These are phyloP conservation scores for Orbilia ellipsospora DNA, from an alignment of 2,329 filamentous ascomycete genomes.

Conservation along the genomic window DNA sequence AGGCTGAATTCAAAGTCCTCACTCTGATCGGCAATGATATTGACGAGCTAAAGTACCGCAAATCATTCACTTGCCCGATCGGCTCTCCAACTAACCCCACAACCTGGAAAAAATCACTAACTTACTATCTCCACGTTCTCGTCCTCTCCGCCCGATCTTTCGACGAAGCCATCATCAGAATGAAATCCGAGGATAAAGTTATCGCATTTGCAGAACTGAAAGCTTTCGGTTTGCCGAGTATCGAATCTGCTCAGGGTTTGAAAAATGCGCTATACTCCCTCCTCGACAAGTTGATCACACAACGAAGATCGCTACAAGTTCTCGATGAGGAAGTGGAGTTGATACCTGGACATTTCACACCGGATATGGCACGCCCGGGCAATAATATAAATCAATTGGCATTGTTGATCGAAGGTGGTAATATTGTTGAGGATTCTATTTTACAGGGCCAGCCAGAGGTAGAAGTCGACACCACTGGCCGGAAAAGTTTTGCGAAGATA, in stretches of 20 bases:
- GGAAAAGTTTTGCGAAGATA: slow-evolving; percentile 1
- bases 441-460: not conserved
- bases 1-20: not conserved
- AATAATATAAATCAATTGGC: slow-evolving; percentile 2
- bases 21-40: not conserved
- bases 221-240: not conserved
- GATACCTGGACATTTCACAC: slow-evolving; percentile 3
- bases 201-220: not conserved
- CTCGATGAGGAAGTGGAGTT: not conserved
- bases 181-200: slow-evolving; percentile 9
- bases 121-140: slow-evolving; percentile 13
- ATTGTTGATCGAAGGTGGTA: slow-evolving; percentile 17
- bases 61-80: slow-evolving; percentile 2
- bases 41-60: slow-evolving; percentile 12
- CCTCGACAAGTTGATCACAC: slow-evolving; percentile 3
- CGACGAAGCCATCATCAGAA: not conserved
- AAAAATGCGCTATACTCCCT: not conserved
- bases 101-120: slow-evolving; percentile 4
- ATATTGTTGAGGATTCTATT: not conserved
- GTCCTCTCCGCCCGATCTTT: not conserved
- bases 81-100: not conserved
- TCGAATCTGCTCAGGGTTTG: not conserved
- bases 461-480: not conserved
- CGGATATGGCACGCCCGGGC: not conserved
- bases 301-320: not conserved